Evolutionary conservation across 2,329 filamentous ascomycete species (phyloP), one percentile per base, ranked within the genome.

Genomic region (Aspergillus flavus): DNA sequence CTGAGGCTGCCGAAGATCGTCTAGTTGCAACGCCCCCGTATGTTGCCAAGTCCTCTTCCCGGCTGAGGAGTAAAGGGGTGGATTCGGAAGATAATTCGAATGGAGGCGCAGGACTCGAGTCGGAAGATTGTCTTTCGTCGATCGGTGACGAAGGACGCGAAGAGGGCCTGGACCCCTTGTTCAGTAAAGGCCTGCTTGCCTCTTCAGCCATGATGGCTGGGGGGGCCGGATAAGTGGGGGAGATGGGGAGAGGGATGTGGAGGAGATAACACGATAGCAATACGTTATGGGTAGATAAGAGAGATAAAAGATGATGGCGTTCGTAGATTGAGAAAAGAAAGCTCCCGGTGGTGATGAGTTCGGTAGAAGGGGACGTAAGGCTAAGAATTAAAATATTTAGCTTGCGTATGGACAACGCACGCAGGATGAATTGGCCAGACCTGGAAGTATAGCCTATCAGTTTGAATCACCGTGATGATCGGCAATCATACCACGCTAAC

Each of bases 41-140:
- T 19, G 64, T 64, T 32, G 67, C 57, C 21, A 71, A 56, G 21
- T 75, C 74, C 64, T 77, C 71, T 56, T 78, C 72, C 26, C 72
- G 75, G 60, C 71, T 75, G 34, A 72, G 69, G 19, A 81, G 71
- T 19, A 81, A 75, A 28, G 80, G 80, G 30, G 80, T 80, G 14
- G 78, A 80, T 69, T 81, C 80, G 23, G 78, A 79, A 11, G 77
- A 75, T 19, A 77, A 62, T 60, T 76, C 71, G 55, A 75, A 79
- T 21, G 76, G 68, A 59, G 57, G 64, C 54, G 63, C 61, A 43
- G 65, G 62, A 58, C 72, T 61, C 26, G 63, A 58, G 55, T 56
- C 64, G 59, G 67, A 58, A 45, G 65, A 59, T 41, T 59, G 56
- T 46, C 64, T 61, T 52, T 58, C 50, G 34, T 67, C 65, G 12